Evolutionary conservation across 192 early-diverging fungal species (phyloP), one percentile per base, ranked within the genome.

Genomic region (Oehlia diaphana): DNA sequence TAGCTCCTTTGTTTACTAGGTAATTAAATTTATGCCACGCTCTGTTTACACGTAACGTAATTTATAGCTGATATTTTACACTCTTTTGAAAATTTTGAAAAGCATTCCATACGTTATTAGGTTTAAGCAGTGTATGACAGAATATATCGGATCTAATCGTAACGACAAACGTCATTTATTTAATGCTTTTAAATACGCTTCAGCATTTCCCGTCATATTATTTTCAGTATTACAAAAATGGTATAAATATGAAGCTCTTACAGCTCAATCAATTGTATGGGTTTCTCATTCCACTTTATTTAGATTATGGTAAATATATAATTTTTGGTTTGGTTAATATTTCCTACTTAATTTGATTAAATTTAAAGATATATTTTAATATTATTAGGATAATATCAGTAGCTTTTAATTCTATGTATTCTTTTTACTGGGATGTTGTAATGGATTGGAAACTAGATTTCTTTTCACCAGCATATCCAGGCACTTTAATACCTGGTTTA

Each of bases 361-460:
- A 28, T 33, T 28, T 19, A 49, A 2, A 49, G 31, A 58, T 28
- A 5, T 33, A 4, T 74, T 53, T 26, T 28, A 9, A 28, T 33
- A 31, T n/a, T 69, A 16, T n/a, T 82, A 90, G 89, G 89, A 79
- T 90, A 19, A 75, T 88, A 47, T 87, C 86, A 31, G 92, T 94
- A 1, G 86, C 92, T 33, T 83, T 98, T 73, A 98, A 98, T 85
- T 96, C 97, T 42, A 86, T 96, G 19, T 99, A 94, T 84, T 96
- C 94, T 7, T 92, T 96, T 62, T 97, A 96, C 83, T 99, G 97
- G 98, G 97, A 99, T 86, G 88, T 98, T 37, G 90, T 88, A 21
- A 92, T 95, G 81, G 97, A 98, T 84, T 99, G 96, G 96, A 89
- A 92, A 39, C 80, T 98, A 47, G 58, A 74, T 78, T 81, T 87